phyloP scores from a whole-genome alignment of 441 rosid genomes.

The Flueggea neowawraea region DNA sequence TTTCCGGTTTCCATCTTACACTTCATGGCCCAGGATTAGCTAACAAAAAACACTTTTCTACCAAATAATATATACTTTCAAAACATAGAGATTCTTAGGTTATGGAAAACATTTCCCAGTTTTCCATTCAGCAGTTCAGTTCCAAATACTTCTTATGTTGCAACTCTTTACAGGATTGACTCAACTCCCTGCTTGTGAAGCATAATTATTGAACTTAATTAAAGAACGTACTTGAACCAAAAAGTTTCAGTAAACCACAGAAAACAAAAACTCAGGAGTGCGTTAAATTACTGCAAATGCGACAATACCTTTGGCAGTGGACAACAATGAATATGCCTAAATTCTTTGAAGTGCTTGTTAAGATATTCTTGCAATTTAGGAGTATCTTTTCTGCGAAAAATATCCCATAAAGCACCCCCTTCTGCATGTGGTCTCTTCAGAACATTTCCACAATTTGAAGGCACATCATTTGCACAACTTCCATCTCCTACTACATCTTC shows the following conservation, averaged over 20 bases:
- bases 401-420: slow-evolving; percentile 90
- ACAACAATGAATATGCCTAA: slow-evolving; percentile 53
- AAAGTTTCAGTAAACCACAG: neutral
- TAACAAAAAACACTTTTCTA: too few relatives aligned
- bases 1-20: too few relatives aligned
- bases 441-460: slow-evolving; percentile 16
- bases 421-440: slow-evolving; percentile 23
- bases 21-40: too few relatives aligned
- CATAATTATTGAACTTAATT: too few relatives aligned
- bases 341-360: slow-evolving; percentile 58
- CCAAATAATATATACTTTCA: too few relatives aligned
- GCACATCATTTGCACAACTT: slow-evolving; percentile 10
- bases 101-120: too few relatives aligned
- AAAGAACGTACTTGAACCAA: too few relatives aligned
- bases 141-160: too few relatives aligned
- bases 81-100: too few relatives aligned
- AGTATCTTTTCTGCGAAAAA: slow-evolving; percentile 81
- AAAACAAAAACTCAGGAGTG: neutral
- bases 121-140: too few relatives aligned
- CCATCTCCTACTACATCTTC: slow-evolving; percentile 6
- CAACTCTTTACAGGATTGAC: too few relatives aligned
- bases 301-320: slow-evolving; percentile 50
- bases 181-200: too few relatives aligned
- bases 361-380: slow-evolving; percentile 66
- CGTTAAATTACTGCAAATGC: neutral